A percentile compares a stretch with the other conserved stretches of the same genome.
phyloP scores from a whole-genome alignment of 768 basidiomycete species.

The Suillus paluster region DNA sequence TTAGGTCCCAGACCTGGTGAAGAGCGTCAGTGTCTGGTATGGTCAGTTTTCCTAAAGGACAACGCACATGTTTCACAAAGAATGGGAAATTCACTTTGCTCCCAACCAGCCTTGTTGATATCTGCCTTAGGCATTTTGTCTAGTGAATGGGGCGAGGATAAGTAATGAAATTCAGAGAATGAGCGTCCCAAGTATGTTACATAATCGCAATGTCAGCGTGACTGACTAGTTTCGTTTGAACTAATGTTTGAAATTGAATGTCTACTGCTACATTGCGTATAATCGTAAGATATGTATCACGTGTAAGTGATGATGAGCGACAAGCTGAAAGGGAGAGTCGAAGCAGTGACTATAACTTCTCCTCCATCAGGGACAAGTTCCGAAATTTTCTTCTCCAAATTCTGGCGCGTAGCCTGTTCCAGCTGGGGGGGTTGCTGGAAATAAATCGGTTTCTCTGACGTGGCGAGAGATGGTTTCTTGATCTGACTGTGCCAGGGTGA shows the following conservation, averaged over 20 bases:
- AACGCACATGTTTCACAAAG: constrained; percentile 89
- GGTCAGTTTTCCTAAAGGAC: not conserved
- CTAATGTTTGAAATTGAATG: constrained; percentile 11
- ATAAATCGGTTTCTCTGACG: constrained; percentile 78
- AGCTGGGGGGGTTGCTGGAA: constrained; percentile 93
- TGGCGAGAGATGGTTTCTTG: constrained; percentile 92
- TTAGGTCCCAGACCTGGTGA: constrained; percentile 41
- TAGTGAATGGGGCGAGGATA: constrained; percentile 1
- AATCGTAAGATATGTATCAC: constrained; percentile 16
- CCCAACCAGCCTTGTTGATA: constrained; percentile 94
- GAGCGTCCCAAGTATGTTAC: not conserved
- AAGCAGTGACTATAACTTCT: constrained; percentile 88
- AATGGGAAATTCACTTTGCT: constrained; percentile 92
- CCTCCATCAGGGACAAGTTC: constrained; percentile 81
- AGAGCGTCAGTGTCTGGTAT: not conserved
- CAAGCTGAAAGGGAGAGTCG: constrained; percentile 85
- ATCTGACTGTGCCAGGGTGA: constrained; percentile 70
- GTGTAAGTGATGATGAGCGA: constrained; percentile 66
- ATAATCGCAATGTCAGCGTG: not conserved
- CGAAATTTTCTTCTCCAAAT: constrained; percentile 83
- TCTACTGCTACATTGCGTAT: constrained; percentile 6
- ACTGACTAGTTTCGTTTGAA: no score
- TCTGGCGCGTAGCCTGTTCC: constrained; percentile 87
- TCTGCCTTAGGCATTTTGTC: constrained; percentile 79
- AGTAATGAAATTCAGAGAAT: not conserved